phyloP scores from a whole-genome alignment of 352 stramenopile species.

The Phytophthora cactorum region DNA sequence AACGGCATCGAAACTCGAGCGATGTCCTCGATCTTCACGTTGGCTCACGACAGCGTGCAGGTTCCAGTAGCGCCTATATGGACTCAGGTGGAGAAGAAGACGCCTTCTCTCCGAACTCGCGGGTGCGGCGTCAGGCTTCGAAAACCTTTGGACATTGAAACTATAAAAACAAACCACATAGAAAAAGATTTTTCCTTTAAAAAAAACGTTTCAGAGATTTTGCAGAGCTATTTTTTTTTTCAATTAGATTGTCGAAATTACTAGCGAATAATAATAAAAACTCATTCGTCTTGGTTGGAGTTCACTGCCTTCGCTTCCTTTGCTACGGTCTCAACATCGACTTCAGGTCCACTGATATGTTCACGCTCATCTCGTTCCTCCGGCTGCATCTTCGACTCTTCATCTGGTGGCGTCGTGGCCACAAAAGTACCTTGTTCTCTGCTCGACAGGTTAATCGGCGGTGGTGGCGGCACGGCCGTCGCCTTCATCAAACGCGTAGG shows the following conservation, averaged over 20 bases:
- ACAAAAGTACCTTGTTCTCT: constrained; percentile 20
- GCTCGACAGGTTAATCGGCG: constrained; percentile 11
- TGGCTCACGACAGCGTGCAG: constrained; percentile 18
- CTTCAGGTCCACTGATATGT: constrained; percentile 31
- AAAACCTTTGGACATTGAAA: constrained; percentile 28
- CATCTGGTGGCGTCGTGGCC: constrained; percentile 19
- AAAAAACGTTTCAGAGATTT: no score
- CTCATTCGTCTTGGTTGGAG: constrained; percentile 43
- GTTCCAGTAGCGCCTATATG: constrained; percentile 35
- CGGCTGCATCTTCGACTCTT: constrained; percentile 11
- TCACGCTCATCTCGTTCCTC: constrained; percentile 14
- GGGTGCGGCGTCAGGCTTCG: constrained; percentile 33
- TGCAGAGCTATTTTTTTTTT: not conserved
- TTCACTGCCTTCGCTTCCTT: constrained; percentile 23
- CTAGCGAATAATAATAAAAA: constrained; percentile 35
- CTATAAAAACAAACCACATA: not conserved
- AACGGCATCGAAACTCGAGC: constrained; percentile 23
- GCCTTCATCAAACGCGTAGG: constrained; percentile 25
- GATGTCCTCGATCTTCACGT: constrained; percentile 19
- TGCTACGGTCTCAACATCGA: constrained; percentile 18
- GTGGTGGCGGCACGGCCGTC: constrained; percentile 19
- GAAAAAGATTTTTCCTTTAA: no score
- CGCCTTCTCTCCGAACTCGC: constrained; percentile 33
- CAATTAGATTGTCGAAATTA: constrained; percentile 29
- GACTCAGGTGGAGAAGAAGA: constrained; percentile 41